A percentile compares a stretch with the other conserved stretches of the same genome.
These are phyloP conservation scores for Fusarium haematococcum DNA, from an alignment of 2,329 filamentous ascomycete genomes.

Conservation along the genomic window DNA sequence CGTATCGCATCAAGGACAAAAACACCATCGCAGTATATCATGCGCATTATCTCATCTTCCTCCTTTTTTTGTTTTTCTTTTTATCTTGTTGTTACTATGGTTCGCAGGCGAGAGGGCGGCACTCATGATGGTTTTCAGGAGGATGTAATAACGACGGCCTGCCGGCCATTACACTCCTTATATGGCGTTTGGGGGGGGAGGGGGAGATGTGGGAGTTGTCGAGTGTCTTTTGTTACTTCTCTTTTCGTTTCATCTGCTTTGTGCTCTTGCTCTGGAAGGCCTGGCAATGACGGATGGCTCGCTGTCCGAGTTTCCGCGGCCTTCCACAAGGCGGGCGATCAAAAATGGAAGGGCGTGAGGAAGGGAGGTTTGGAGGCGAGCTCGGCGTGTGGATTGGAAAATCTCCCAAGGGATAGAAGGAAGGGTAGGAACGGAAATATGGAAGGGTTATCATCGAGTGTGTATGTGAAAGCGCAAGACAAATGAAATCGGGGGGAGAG, in stretches of 20 bases:
- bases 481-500: background rate
- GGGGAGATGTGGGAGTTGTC: conserved; percentile 46
- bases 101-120: conserved; percentile 38
- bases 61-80: conserved; percentile 16
- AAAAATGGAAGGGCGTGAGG: conserved; percentile 14
- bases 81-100: conserved; percentile 29
- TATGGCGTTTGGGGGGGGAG: conserved; percentile 48
- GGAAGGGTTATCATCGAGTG: conserved; percentile 28
- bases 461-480: conserved; percentile 20
- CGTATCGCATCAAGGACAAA: conserved; percentile 17
- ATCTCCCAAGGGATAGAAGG: conserved; percentile 44
- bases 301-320: conserved; percentile 8
- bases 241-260: conserved; percentile 20
- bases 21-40: conserved; percentile 8
- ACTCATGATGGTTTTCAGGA: conserved; percentile 47
- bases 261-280: conserved; percentile 17
- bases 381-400: conserved; percentile 42
- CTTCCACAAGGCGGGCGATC: conserved; percentile 5
- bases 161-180: conserved; percentile 54
- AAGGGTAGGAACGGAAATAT: conserved; percentile 33
- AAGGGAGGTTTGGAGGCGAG: conserved; percentile 8
- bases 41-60: conserved; percentile 18
- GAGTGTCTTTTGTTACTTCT: conserved; percentile 36
- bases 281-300: background rate
- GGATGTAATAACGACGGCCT: conserved; percentile 55